phyloP scores from a whole-genome alignment of 441 rosid genomes.

The Erysimum cheiri region DNA sequence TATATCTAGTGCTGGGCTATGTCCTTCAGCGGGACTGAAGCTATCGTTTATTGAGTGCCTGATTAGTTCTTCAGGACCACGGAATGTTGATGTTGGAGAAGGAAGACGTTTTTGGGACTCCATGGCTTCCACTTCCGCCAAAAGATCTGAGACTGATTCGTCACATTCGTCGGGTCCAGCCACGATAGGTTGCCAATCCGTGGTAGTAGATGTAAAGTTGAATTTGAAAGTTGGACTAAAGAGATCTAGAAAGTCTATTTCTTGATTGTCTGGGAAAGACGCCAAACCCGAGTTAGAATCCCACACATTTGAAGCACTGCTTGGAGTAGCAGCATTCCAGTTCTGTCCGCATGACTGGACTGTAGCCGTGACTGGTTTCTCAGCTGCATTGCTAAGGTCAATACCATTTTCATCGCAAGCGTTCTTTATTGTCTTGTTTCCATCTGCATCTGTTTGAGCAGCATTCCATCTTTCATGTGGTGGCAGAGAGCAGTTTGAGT shows the following conservation, averaged over 20 bases:
- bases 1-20: slow-evolving; percentile 65
- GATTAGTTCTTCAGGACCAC: slow-evolving; percentile 55
- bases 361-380: slow-evolving; percentile 56
- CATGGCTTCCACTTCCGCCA: slow-evolving; percentile 99
- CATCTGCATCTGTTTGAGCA: slow-evolving; percentile 42
- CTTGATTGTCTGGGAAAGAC: slow-evolving; percentile 55
- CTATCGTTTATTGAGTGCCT: slow-evolving; percentile 70
- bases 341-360: slow-evolving; percentile 66
- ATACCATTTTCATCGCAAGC: slow-evolving; percentile 44
- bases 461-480: slow-evolving; percentile 47
- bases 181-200: slow-evolving; percentile 71
- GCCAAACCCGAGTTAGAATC: slow-evolving; percentile 53
- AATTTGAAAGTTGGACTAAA: slow-evolving; percentile 55
- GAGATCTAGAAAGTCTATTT: slow-evolving; percentile 60
- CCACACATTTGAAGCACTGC: slow-evolving; percentile 56
- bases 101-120: slow-evolving; percentile 78
- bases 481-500: slow-evolving; percentile 43
- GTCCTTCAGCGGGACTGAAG: slow-evolving; percentile 75
- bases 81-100: slow-evolving; percentile 82
- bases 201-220: slow-evolving; percentile 49
- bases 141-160: slow-evolving; percentile 95
- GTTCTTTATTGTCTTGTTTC: slow-evolving; percentile 36
- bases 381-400: slow-evolving; percentile 31
- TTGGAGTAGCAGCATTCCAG: slow-evolving; percentile 60
- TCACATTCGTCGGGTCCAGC: slow-evolving; percentile 76